These are phyloP conservation scores for Trichoderma koningii DNA, from an alignment of 2,329 filamentous ascomycete species.

Conservation along the genomic window DNA sequence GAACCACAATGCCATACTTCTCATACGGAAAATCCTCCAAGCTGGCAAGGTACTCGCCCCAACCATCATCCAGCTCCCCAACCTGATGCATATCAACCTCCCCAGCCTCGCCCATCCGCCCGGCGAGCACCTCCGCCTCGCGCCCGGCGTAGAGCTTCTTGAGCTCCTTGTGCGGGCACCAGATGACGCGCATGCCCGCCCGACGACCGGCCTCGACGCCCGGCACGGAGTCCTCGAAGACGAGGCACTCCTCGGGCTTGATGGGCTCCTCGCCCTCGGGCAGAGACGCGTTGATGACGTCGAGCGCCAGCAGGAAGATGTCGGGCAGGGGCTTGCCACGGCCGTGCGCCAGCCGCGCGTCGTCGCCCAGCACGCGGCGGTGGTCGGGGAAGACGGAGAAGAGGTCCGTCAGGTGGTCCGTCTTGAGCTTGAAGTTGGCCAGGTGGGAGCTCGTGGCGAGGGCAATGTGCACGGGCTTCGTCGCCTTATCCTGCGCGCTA, in stretches of 20 bases:
- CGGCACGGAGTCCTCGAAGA: conserved; percentile 94
- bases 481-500: conserved; percentile 16
- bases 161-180: conserved; percentile 83
- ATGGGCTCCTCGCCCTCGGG: conserved; percentile 65
- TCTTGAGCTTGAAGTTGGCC: conserved; percentile 77
- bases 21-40: conserved; percentile 60
- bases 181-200: conserved; percentile 92
- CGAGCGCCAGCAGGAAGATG: conserved; percentile 85
- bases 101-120: conserved; percentile 70
- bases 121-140: conserved; percentile 81
- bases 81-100: conserved; percentile 56
- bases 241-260: conserved; percentile 81
- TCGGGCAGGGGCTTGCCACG: conserved; percentile 94
- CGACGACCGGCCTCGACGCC: conserved; percentile 88
- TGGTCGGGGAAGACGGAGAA: conserved; percentile 67
- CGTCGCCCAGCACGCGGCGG: conserved; percentile 84
- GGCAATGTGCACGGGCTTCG: conserved; percentile 68
- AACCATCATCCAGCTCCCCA: conserved; percentile 61
- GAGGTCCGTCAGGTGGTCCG: conserved; percentile 58
- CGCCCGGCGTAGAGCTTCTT: conserved; percentile 73
- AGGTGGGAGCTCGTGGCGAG: conserved; percentile 79
- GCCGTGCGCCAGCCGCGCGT: conserved; percentile 72
- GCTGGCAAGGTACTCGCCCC: conserved; percentile 57
- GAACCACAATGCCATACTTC: conserved; percentile 60
- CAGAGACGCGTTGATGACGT: conserved; percentile 78